A percentile compares a stretch with the other conserved stretches of the same genome.
phyloP scores from a whole-genome alignment of 352 stramenopile genomes.

The Phytophthora tentaculata region DNA sequence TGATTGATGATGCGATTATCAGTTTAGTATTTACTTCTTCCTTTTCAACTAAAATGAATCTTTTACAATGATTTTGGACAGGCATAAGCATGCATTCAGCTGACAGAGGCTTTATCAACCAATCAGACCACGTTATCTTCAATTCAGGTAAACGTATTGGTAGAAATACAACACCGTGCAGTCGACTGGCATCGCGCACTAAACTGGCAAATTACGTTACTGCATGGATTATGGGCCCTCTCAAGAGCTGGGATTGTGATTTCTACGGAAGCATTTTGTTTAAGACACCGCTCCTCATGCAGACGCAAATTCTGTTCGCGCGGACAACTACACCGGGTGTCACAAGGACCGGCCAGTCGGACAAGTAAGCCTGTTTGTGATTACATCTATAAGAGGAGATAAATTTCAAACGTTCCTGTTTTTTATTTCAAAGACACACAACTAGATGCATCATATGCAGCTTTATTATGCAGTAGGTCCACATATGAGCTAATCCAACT shows the following conservation, averaged over 20 bases:
- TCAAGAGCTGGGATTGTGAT: slow-evolving; percentile 14
- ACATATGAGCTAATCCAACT: background rate
- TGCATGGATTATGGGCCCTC: slow-evolving; percentile 1
- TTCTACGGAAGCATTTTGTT: slow-evolving; percentile 5
- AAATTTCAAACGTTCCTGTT: background rate
- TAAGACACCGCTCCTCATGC: slow-evolving; percentile 10
- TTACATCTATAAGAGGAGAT: slow-evolving; percentile 8
- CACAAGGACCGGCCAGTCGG: slow-evolving; percentile 2
- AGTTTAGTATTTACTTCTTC: no score
- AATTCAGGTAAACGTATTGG: no score
- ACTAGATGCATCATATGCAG: background rate
- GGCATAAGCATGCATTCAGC: no score
- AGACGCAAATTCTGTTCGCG: background rate
- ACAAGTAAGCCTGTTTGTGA: slow-evolving; percentile 5
- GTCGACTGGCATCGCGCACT: no score
- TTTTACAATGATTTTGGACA: no score
- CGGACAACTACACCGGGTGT: slow-evolving; percentile 4
- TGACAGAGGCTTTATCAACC: no score
- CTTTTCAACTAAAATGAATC: no score
- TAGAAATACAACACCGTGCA: no score
- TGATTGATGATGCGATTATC: no score
- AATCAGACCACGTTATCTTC: no score
- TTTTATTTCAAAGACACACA: background rate
- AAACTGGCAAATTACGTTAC: no score
- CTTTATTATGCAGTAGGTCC: background rate